A percentile compares a stretch with the other conserved stretches of the same genome.
phyloP scores from a whole-genome alignment of 257 asterid species.

The Verbascum thapsus region DNA sequence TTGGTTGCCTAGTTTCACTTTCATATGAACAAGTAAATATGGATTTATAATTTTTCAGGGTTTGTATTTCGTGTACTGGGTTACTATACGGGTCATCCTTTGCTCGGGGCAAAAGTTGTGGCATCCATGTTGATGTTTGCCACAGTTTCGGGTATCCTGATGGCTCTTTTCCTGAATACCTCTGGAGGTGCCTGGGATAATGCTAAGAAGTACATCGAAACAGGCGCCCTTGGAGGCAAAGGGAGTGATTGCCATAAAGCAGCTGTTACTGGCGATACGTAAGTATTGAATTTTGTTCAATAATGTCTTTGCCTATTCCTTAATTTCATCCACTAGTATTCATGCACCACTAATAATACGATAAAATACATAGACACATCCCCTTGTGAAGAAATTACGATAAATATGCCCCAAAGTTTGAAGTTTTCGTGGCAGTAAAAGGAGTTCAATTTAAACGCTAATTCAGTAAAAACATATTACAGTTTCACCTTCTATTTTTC shows the following conservation, averaged over 20 bases:
- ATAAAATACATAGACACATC: too few species aligned
- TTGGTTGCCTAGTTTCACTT: too few species aligned
- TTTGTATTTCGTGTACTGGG: conserved; percentile 82
- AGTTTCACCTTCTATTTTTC: too few species aligned
- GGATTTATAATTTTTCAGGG: conserved; percentile 45
- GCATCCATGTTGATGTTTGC: conserved; percentile 98
- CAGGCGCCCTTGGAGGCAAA: conserved; percentile 98
- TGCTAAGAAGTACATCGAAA: conserved; percentile 96
- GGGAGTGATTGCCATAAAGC: conserved; percentile 99
- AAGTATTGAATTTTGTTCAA: conserved; percentile 38
- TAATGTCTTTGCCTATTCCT: too few species aligned
- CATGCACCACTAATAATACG: too few species aligned
- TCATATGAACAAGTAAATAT: too few species aligned
- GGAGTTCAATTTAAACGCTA: too few species aligned
- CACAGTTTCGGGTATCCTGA: conserved; percentile 93
- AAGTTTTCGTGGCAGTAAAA: too few species aligned
- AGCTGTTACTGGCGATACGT: conserved; percentile 98
- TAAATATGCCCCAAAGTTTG: too few species aligned
- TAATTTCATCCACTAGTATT: too few species aligned
- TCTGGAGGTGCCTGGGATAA: conserved; percentile 99
- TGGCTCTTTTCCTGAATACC: conserved; percentile 99
- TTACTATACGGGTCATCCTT: conserved; percentile 86
- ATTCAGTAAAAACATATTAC: too few species aligned
- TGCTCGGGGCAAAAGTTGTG: conserved; percentile 99
- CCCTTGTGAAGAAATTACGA: too few species aligned